phyloP scores from a whole-genome alignment of 176 grass and related monocot species.

The Juncus inflexus region DNA sequence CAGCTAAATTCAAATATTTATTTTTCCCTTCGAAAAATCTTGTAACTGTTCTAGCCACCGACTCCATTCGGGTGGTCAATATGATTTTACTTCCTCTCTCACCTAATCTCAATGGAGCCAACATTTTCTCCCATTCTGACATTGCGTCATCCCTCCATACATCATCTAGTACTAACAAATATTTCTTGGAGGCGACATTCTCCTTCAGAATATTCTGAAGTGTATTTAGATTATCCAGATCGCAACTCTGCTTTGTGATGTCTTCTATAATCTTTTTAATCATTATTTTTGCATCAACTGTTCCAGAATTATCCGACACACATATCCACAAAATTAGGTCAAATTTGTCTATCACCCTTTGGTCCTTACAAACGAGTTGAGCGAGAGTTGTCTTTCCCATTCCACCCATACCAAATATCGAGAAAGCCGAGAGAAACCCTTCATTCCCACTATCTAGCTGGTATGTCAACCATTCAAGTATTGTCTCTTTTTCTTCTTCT shows the following conservation, averaged over 20 bases:
- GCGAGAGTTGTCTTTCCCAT: conserved; percentile 43
- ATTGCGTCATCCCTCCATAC: conserved; percentile 32
- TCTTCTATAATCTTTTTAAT: conserved; percentile 35
- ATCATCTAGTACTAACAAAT: conserved; percentile 52
- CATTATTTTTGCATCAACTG: conserved; percentile 19
- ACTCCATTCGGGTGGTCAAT: conserved; percentile 13
- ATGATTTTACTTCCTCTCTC: conserved; percentile 37
- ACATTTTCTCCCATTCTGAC: conserved; percentile 21
- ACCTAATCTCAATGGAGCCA: conserved; percentile 25
- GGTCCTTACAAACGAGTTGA: conserved; percentile 33
- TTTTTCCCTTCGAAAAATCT: background rate
- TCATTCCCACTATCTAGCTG: background rate
- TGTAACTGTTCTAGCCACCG: conserved; percentile 3
- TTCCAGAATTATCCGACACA: background rate
- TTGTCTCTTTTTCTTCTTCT: conserved; percentile 9
- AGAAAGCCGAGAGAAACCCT: conserved; percentile 21
- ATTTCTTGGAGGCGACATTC: conserved; percentile 22
- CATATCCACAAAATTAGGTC: conserved; percentile 38
- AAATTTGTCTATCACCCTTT: conserved; percentile 21
- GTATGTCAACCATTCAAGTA: conserved; percentile 3
- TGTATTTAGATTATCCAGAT: conserved; percentile 15
- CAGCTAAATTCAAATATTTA: conserved; percentile 7
- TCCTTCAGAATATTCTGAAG: conserved; percentile 26
- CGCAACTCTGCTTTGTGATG: conserved; percentile 14
- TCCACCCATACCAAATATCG: conserved; percentile 38